Conservation (phyloP, 176 grass and related monocot species). For the Oryza brachyantha region DNA sequence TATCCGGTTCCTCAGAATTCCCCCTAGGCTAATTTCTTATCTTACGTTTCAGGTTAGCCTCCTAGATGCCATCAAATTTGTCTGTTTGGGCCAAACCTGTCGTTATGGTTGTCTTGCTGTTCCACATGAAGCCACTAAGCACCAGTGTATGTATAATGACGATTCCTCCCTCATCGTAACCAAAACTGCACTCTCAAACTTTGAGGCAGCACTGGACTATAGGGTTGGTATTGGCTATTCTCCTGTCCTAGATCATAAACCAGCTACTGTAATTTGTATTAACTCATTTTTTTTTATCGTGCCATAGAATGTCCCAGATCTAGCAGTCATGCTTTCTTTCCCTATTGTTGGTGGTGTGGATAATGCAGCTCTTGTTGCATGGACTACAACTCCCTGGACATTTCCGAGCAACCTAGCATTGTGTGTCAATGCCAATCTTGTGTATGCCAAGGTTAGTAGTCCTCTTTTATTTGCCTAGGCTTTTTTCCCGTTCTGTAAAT, state of each 20-base stretch:
- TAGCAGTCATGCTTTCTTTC: conserved; percentile 82
- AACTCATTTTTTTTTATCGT: conserved; percentile 37
- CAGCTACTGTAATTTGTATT: conserved; percentile 7
- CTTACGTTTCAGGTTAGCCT: no score
- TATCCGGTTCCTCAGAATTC: no score
- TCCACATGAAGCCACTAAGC: no score
- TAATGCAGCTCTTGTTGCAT: conserved; percentile 80
- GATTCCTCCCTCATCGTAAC: no score
- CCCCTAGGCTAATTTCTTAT: no score
- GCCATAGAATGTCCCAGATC: conserved; percentile 79
- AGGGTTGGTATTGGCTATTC: conserved; percentile 52
- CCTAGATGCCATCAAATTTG: no score
- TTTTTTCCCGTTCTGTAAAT: background rate
- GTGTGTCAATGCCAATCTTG: conserved; percentile 84
- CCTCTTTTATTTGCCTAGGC: background rate
- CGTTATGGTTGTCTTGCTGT: no score
- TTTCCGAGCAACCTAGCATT: conserved; percentile 94
- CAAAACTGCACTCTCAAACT: conserved; percentile 93
- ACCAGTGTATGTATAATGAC: no score
- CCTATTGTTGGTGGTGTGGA: conserved; percentile 58
- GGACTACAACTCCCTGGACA: conserved; percentile 99
- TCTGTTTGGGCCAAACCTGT: no score
- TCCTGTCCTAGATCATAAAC: background rate
- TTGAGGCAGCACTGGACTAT: conserved; percentile 84
- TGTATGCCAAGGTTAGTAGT: conserved; percentile 71